Evolutionary conservation across 352 stramenopile species (phyloP), one percentile per base, ranked within the genome.

Genomic region (Globisporangium acanthophoron): DNA sequence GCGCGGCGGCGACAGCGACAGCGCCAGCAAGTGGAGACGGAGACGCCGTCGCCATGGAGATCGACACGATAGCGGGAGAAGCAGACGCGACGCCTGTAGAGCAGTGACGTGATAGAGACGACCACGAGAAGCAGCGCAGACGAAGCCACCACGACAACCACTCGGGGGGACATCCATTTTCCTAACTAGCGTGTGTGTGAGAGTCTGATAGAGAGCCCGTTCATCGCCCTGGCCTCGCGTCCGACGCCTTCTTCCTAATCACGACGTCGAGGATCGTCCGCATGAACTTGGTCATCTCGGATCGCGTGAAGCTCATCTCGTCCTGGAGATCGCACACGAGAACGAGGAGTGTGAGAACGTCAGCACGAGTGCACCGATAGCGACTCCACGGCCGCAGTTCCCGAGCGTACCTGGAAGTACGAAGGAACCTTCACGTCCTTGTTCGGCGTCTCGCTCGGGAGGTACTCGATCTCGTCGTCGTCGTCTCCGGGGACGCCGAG

Each of bases 281-380:
- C 74, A 90, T 88, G 61, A 94, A 94, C 50, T 88, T 88, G 56
- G 80, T 91, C 69, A 92, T 80, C 63, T 94, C 80, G 43, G 73
- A 73, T 40, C 82, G 76, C 58, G 76, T 87, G 67, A 94, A 94
- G 46, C 73, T 90, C 55, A 94, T 62, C 56, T 94, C 85, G 37
- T 94, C 80, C 74, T 92, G 46, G 56, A 21, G 16, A 11, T 40
- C 1, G 56, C n/a, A 54, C 4, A 54, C 3, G 31, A 12, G 46
- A 49, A 56, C 16, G 44, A 57, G 3, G 12, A 21, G 39, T 11
- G 13, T 33, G 33, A 5, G 37, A 3, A 9, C 54, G 35, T 51
- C 29, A 53, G 49, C 16, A 44, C 7, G 5, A 29, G 27, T 16
- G 40, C 7, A 18, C 9, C 5, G 27, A 52, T 20, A 35, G 11